Base-by-base conservation (phyloP, 441 rosid genomes). In the Heliophila coronopifolia region DNA sequence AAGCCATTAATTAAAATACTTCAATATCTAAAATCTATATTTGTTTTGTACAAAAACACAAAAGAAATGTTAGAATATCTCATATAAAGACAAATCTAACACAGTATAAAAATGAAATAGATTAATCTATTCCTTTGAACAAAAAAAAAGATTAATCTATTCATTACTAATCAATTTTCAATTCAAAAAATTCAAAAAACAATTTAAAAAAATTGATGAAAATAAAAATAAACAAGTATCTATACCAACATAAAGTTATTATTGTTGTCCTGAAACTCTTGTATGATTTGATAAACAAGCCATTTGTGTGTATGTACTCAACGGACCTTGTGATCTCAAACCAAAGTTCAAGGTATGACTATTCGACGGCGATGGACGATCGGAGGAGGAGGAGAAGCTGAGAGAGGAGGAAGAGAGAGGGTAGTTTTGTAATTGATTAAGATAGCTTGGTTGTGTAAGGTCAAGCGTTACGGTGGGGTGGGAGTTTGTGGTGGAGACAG, bases 401-500 rank as follows among this genome's bases (percentile, higher is more conserved):
- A 63, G 50, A 9, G 70, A 30, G 5, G 73, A 56, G 5, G 58
- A 38, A 22, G 52, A 50, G 31, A 64, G 40, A 31, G 77, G 41
- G 12, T 61, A 22, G 26, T 52, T 39, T 62, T 26, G 47, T 54
- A 40, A 36, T 15, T 61, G 49, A 11, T 34, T 45, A 17, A 24
- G 15, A 26, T 57, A 50, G 55, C 42, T 31, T 50, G 71, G 65
- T 17, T 67, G 23, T 22, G 77, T 73, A 64, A 75, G 84, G 61
- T 75, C 84, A n/a, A 78, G 53, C 25, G 73, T 71, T 39, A 75
- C 60, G 10, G 81, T 73, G 2, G 81, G 79, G 54, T 59, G 77
- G 14, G 79, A 64, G 42, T 61, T 72, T 36, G 60, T 53, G 32
- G 74, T 65, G 8, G 78, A 58, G 54, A 74, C 58, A 27, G 68